Base-by-base conservation (phyloP, 2,329 filamentous ascomycete genomes). In the Fusarium vanettenii region DNA sequence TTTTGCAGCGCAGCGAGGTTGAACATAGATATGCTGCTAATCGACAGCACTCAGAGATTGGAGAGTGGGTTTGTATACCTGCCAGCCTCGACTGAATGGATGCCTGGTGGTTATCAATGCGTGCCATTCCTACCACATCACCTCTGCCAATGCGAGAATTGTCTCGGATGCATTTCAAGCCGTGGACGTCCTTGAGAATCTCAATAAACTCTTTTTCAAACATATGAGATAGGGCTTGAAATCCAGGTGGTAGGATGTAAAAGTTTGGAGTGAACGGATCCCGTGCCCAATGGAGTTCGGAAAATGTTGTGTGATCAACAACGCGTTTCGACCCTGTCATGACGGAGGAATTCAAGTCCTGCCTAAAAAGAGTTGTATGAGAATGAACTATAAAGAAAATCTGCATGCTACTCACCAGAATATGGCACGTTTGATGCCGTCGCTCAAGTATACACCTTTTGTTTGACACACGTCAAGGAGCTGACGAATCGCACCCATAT, bases 401-500 rank as follows among this genome's bases (percentile, higher is more conserved):
- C n/a, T 33, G 8, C 6, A 52, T 67, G 9, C 1, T 39, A 2
- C 80, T 75, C 61, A 85, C 85, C 85, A 86, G 67, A 86, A 86
- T 33, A 86, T 85, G 0, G 85, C 85, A 2, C 85, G 82, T 69
- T 86, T 86, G 6, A 87, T 86, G 0, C 82, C 82, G 11, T 76
- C 79, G 2, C 76, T 85, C 0, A 87, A 65, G 66, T 75, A 67
- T 0, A 84, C 60, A 1, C 80, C 77, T 4, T 76, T 41, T 7
- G 56, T 76, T 64, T 73, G 73, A 66, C 82, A 84, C 0, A 82
- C 50, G 3, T 78, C 60, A 11, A 86, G 81, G 1, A 86, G 72
- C 29, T 77, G 75, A 11, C 78, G 76, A 5, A 87, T 76, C 35
- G 85, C 85, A 0, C 73, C 73, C 82, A 87, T 81, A 31, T 87